Evolutionary conservation across 805 yeast species (phyloP).

Genomic region (Middelhovenomyces tepae): DNA sequence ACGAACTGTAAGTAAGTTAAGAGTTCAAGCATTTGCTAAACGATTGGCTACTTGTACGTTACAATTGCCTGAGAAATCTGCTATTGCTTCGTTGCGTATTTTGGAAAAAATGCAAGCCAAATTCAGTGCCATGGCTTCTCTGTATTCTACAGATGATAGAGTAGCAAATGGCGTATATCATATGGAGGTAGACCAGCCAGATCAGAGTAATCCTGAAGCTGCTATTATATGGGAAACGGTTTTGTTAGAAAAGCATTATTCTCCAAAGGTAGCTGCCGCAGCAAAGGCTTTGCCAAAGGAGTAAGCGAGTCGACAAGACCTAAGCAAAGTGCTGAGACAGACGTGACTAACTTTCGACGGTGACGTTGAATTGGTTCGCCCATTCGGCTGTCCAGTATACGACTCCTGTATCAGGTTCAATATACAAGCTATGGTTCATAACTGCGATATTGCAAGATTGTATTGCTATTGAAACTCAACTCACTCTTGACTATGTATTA

Average conservation of each 20-base stretch:
- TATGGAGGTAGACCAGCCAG: conserved; percentile 55
- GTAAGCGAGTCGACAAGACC: too few species aligned
- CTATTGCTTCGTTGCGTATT: conserved; percentile 68
- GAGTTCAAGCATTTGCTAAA: conserved; percentile 73
- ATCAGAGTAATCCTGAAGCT: conserved; percentile 75
- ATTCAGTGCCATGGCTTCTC: conserved; percentile 62
- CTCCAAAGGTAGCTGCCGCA: conserved; percentile 72
- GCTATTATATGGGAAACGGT: conserved; percentile 88
- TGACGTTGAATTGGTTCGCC: too few species aligned
- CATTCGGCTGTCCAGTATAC: too few species aligned
- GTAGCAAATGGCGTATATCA: conserved; percentile 72
- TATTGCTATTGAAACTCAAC: too few species aligned
- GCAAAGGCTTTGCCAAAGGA: conserved; percentile 22
- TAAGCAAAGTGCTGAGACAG: too few species aligned
- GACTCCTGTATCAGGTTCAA: too few species aligned
- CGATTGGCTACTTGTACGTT: conserved; percentile 57
- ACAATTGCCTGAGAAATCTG: conserved; percentile 82
- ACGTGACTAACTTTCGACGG: too few species aligned
- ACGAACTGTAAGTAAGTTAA: conserved; percentile 12
- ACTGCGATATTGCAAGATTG: too few species aligned
- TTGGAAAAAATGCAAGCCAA: conserved; percentile 65
- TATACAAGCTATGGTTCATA: too few species aligned
- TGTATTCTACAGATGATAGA: conserved; percentile 83
- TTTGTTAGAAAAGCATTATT: conserved; percentile 70
- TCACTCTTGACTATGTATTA: too few species aligned